A percentile compares a stretch with the other conserved stretches of the same genome.
phyloP scores from a whole-genome alignment of 2,329 filamentous ascomycete genomes.

The Didymella sp. region DNA sequence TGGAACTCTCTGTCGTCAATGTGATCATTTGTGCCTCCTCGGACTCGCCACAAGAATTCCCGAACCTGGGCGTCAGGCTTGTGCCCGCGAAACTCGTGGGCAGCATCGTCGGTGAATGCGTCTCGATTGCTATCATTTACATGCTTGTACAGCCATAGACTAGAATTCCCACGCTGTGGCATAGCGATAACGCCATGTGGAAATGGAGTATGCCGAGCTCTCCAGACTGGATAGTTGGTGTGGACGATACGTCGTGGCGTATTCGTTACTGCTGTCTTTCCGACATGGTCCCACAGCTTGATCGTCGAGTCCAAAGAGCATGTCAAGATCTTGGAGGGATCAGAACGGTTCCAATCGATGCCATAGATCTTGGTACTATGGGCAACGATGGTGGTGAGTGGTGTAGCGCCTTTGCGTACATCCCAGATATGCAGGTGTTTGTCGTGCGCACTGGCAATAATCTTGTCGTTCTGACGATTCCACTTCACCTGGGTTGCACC shows the following conservation, averaged over 20 bases:
- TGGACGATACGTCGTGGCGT: slow-evolving; percentile 68
- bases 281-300: slow-evolving; percentile 87
- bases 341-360: slow-evolving; percentile 88
- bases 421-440: slow-evolving; percentile 90
- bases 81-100: slow-evolving; percentile 62
- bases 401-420: slow-evolving; percentile 76
- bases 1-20: slow-evolving; percentile 88
- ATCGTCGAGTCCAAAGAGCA: slow-evolving; percentile 92
- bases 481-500: slow-evolving; percentile 96
- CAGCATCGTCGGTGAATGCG: slow-evolving; percentile 39
- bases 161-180: slow-evolving; percentile 86
- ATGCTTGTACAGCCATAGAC: slow-evolving; percentile 84
- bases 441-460: slow-evolving; percentile 90
- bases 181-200: slow-evolving; percentile 85
- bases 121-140: slow-evolving; percentile 51
- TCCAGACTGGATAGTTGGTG: slow-evolving; percentile 87
- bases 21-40: slow-evolving; percentile 70
- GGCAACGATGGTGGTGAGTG: slow-evolving; percentile 82
- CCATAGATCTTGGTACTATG: slow-evolving; percentile 95
- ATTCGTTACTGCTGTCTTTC: slow-evolving; percentile 57
- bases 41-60: slow-evolving; percentile 87
- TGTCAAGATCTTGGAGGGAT: slow-evolving; percentile 75
- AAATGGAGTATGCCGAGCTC: slow-evolving; percentile 90
- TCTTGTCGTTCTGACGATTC: slow-evolving; percentile 84
- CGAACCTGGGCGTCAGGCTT: slow-evolving; percentile 69